These are phyloP conservation scores for Xylaria intraflava DNA, from an alignment of 495 filamentous ascomycete genomes.

Conservation along the genomic window DNA sequence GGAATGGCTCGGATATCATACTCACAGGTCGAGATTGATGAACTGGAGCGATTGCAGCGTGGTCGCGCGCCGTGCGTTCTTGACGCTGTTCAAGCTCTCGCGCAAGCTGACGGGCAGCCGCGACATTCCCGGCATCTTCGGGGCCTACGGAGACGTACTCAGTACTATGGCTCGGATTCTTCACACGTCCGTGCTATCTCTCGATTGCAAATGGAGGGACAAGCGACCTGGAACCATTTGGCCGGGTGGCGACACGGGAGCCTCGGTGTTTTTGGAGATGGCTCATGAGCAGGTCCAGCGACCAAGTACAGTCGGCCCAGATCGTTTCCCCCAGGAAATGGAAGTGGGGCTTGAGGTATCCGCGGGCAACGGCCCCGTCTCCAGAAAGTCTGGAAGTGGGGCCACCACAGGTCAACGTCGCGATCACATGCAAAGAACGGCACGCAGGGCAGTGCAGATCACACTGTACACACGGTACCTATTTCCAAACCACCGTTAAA, in stretches of 20 bases:
- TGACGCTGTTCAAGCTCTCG: slow-evolving; percentile 51
- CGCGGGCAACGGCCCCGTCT: no score
- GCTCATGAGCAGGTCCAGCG: background rate
- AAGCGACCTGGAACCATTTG: background rate
- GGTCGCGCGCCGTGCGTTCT: slow-evolving; percentile 46
- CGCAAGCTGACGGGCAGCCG: slow-evolving; percentile 62
- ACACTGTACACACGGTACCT: no score
- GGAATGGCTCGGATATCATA: slow-evolving; percentile 17
- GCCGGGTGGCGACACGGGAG: background rate
- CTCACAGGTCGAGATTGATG: slow-evolving; percentile 76
- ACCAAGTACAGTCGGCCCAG: no score
- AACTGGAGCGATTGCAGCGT: slow-evolving; percentile 49
- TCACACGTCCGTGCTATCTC: background rate
- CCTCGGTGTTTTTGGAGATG: background rate
- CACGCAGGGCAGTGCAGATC: no score
- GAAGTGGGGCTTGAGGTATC: no score
- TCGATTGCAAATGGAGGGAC: background rate
- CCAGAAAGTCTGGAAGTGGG: no score
- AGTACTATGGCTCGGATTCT: background rate
- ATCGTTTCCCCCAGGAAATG: no score
- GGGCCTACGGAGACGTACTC: slow-evolving; percentile 1
- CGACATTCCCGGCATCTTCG: slow-evolving; percentile 53
- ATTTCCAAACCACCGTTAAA: no score
- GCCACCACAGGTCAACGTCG: no score
- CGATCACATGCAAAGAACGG: no score